These are phyloP conservation scores for Mucor indicus DNA, from an alignment of 371 early-diverging fungal genomes.

Conservation along the genomic window DNA sequence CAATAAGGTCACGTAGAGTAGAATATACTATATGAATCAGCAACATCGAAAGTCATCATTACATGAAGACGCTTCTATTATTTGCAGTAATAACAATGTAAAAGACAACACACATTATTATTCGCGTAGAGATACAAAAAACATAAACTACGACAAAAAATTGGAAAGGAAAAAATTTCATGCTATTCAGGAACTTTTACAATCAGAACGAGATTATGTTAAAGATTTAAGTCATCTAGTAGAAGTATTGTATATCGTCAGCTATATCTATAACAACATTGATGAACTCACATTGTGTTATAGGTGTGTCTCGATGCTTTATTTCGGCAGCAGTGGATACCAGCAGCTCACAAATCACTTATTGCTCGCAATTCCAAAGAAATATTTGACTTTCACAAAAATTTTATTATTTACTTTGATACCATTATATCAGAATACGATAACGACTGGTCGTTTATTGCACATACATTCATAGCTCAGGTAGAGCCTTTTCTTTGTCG, in stretches of 20 bases:
- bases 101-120: too few species aligned
- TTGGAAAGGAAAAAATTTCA: slow-evolving; percentile 22
- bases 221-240: slow-evolving; percentile 33
- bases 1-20: too few species aligned
- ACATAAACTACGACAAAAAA: too few species aligned
- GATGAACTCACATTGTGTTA: neutral
- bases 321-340: slow-evolving; percentile 34
- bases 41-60: too few species aligned
- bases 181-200: slow-evolving; percentile 41
- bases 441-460: slow-evolving; percentile 19
- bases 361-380: slow-evolving; percentile 40
- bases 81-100: too few species aligned
- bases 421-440: neutral
- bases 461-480: slow-evolving; percentile 37
- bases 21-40: too few species aligned
- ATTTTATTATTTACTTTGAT: slow-evolving; percentile 16
- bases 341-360: slow-evolving; percentile 22
- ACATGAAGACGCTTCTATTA: too few species aligned
- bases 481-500: slow-evolving; percentile 20
- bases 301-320: slow-evolving; percentile 38
- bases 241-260: slow-evolving; percentile 21
- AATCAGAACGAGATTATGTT: slow-evolving; percentile 49
- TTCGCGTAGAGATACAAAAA: too few species aligned
- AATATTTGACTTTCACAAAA: slow-evolving; percentile 32
- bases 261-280: neutral